Base-by-base conservation (phyloP, 495 filamentous ascomycete species). In the Parathielavia hyrcaniae region DNA sequence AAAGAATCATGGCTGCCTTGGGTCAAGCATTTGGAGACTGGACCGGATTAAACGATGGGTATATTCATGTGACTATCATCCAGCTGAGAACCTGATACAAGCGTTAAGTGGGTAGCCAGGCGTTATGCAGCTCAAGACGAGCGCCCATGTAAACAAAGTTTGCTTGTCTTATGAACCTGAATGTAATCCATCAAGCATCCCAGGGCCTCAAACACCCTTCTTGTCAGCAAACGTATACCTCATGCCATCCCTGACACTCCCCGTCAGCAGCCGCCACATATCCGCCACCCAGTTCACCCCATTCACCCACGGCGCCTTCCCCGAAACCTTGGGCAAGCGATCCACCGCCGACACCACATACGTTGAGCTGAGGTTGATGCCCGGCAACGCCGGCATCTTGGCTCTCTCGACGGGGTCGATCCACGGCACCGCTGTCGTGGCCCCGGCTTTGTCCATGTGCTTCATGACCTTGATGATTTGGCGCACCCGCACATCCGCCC, bases 401-500 rank as follows among this genome's bases (percentile, higher is more conserved):
- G 53, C 61, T 17, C 63, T 47, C 53, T 61, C 58, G 12, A 34
- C 45, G 22, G 61, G 39, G 4, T 65, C 52, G 5, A 71, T 40
- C 16, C 59, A 44, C 1, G 75, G 75, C 16, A 53, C 45, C 3
- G 64, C 72, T 0, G 62, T 61, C 1, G 62, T 64, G 4, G 72
- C 72, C 1, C 71, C 71, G 2, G 53, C 58, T 44, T 61, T 59
- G 12, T 69, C 64, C 73, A 72, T 71, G 38, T 71, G 60, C 62
- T 67, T 68, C 36, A 74, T 71, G 4, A 77, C 61, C 46, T 69
- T 68, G 56, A 77, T 67, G 13, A 72, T 19, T 30, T 71, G 64
- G 14, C 61, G 60, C 17, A 64, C 59, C 17, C 66, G 64, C 2
- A 65, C 65, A 47, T 75, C 69, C 10, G 71, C 73, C 10, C 75